A percentile compares a stretch with the other conserved stretches of the same genome.
These are phyloP conservation scores for Raddia distichophylla DNA, from an alignment of 176 grass and related monocot genomes.

Conservation along the genomic window DNA sequence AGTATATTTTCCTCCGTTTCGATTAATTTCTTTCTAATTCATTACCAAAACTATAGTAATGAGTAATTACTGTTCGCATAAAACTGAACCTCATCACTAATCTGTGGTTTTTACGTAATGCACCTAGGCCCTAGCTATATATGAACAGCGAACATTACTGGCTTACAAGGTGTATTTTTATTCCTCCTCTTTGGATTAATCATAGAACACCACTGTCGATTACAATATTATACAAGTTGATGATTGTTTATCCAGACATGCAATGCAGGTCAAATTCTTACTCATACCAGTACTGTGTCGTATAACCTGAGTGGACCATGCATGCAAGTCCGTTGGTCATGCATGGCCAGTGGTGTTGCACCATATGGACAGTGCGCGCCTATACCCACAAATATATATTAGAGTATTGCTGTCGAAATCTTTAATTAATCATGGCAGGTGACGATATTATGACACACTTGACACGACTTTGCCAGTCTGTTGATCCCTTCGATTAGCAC, in stretches of 20 bases:
- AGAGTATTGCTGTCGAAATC: not conserved
- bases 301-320: not conserved
- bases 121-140: not conserved
- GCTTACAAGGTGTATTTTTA: not conserved
- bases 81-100: too few relatives aligned
- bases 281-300: not conserved
- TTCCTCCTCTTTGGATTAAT: not conserved
- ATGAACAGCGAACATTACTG: not conserved
- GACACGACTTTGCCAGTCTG: not conserved
- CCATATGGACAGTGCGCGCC: too few relatives aligned
- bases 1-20: too few relatives aligned
- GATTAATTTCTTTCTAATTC: too few relatives aligned
- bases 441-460: constrained; percentile 8
- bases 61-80: too few relatives aligned
- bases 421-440: constrained; percentile 13
- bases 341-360: too few relatives aligned
- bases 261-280: not conserved
- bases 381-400: too few relatives aligned
- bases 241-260: not conserved
- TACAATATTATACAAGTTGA: not conserved
- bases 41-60: too few relatives aligned
- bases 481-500: not conserved
- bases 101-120: not conserved
- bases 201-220: not conserved
- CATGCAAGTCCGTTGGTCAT: not conserved